Evolutionary conservation across 768 basidiomycete genomes (phyloP), one percentile per base, ranked within the genome.

Genomic region (Amanita fuliginea): DNA sequence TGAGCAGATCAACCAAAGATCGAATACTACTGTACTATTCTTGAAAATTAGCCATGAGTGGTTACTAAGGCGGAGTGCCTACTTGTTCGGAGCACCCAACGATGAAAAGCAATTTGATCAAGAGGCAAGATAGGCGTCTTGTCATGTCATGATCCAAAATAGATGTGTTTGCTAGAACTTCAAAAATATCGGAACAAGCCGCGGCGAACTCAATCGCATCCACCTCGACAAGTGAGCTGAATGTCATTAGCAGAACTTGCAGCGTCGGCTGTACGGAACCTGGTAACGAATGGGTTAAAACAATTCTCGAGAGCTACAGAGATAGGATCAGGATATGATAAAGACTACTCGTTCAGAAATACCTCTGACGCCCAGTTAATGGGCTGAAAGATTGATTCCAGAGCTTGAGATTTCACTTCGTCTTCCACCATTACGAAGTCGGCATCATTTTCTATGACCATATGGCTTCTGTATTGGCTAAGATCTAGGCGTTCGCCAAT

Each of bases 341-440:
- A 42, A 28, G 24, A 24, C 34, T 19, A 42, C 34, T 33, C 52
- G 34, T 21, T 11, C 40, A 14, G 21, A 43, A 64, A 18, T 59
- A 86, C 84, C 69, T 81, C 75, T 14, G 68, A 66, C 51, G 68
- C 74, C 76, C 77, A 77, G 52, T 77, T 74, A 10, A 73, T 64
- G 43, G 66, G 66, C 33, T 33, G 37, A n/a, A 24, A 8, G 4
- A 11, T 14, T 28, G 64, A 66, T 44, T 71, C 69, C 16, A 56
- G 35, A 42, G 56, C 19, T 11, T 52, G 44, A 19, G 59, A 60
- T n/a, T 62, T 61, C 34, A 63, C 51, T 36, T 61, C 51, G 24
- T 61, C 67, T 19, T 64, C 67, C 19, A 56, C 48, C 60, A 70
- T 68, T 5, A 63, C 58, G 21, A 68, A 52, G 51, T 73, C 73